Percentiles rank a stretch among this genome's conserved stretches.
Conservation (phyloP, 2,329 filamentous ascomycete species). For the Chaetomiaceae sp. region DNA sequence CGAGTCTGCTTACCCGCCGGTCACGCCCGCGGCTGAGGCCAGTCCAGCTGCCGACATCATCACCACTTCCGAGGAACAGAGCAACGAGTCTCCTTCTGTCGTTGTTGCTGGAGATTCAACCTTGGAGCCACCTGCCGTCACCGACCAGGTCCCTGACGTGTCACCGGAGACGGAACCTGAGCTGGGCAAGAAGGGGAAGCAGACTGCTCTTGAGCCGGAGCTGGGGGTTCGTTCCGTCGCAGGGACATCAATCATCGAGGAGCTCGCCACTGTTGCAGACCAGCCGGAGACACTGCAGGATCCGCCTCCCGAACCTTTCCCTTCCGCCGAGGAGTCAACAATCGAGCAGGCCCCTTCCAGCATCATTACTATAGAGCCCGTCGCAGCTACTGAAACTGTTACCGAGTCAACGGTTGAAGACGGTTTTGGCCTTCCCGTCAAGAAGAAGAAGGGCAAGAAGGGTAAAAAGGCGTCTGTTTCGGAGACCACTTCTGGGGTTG, state of each 20-base stretch:
- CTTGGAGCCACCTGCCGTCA: too few relatives aligned
- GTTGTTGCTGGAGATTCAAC: too few relatives aligned
- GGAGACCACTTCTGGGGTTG: slow-evolving; percentile 7
- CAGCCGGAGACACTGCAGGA: neutral
- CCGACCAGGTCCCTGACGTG: too few relatives aligned
- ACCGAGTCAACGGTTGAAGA: slow-evolving; percentile 1
- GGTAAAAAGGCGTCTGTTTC: slow-evolving; percentile 16
- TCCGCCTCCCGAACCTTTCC: neutral
- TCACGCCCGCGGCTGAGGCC: too few relatives aligned
- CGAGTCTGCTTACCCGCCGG: too few relatives aligned
- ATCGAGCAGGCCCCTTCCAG: neutral
- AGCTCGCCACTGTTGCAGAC: neutral
- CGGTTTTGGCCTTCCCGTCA: neutral
- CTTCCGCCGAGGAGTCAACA: neutral
- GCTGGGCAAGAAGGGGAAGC: too few relatives aligned
- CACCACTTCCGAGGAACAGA: too few relatives aligned
- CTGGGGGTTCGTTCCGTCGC: neutral
- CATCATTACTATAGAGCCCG: neutral
- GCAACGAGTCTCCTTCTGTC: too few relatives aligned
- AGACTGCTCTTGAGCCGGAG: slow-evolving; percentile 1
- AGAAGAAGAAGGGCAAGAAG: slow-evolving; percentile 30
- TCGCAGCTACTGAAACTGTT: neutral
- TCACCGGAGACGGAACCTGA: too few relatives aligned
- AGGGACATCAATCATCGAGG: neutral
- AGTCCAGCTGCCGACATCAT: too few relatives aligned